phyloP scores from a whole-genome alignment of 352 stramenopile species.

The Peronospora belbahrii region DNA sequence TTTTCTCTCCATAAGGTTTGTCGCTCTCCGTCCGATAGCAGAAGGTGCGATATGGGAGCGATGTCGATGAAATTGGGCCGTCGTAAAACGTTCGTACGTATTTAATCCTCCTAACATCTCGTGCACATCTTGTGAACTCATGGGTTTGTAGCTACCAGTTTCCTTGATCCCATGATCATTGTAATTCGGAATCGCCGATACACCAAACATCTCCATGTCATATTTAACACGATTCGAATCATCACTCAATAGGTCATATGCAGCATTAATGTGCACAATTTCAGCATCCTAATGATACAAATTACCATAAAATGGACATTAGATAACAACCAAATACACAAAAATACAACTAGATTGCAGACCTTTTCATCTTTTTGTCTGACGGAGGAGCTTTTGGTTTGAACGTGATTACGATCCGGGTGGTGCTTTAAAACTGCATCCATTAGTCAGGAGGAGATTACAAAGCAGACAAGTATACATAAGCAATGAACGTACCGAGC shows the following conservation, averaged over 20 bases:
- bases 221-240: slow-evolving; percentile 44
- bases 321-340: not conserved
- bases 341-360: not conserved
- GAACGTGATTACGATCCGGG: slow-evolving; percentile 46
- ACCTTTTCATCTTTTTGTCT: slow-evolving; percentile 30
- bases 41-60: slow-evolving; percentile 45
- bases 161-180: slow-evolving; percentile 21
- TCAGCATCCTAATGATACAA: slow-evolving; percentile 32
- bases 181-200: slow-evolving; percentile 35
- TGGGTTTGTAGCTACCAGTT: slow-evolving; percentile 42
- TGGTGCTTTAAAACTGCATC: slow-evolving; percentile 56
- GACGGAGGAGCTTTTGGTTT: slow-evolving; percentile 18
- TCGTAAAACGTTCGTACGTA: slow-evolving; percentile 70
- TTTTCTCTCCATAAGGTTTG: slow-evolving; percentile 62
- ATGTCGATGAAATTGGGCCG: slow-evolving; percentile 56
- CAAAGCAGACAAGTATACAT: not conserved
- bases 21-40: slow-evolving; percentile 51
- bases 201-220: slow-evolving; percentile 62
- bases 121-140: slow-evolving; percentile 66
- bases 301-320: not conserved
- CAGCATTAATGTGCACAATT: slow-evolving; percentile 64
- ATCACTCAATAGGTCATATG: slow-evolving; percentile 64
- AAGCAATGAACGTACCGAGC: slow-evolving; percentile 31
- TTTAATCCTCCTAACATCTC: slow-evolving; percentile 69
- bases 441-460: not conserved